These are phyloP conservation scores for Penicillium sp. DNA, from an alignment of 2,329 filamentous ascomycete genomes.

Conservation along the genomic window DNA sequence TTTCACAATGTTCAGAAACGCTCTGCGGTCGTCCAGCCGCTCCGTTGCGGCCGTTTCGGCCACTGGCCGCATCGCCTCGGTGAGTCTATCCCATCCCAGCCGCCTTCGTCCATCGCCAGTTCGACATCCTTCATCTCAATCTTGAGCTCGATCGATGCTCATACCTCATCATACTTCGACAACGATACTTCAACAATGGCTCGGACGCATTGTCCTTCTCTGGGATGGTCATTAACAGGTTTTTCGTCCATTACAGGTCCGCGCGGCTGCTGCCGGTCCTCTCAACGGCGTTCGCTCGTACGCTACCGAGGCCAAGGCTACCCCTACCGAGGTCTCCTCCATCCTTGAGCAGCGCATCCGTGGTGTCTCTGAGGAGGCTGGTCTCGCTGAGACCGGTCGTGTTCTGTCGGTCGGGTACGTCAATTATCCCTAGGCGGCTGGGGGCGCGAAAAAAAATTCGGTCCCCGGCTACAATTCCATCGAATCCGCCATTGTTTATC, in stretches of 20 bases:
- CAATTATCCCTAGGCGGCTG: constrained; percentile 17
- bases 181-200: constrained; percentile 21
- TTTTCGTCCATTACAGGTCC: constrained; percentile 61
- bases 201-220: constrained; percentile 29
- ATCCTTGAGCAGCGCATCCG: constrained; percentile 99
- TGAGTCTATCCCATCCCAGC: constrained; percentile 66
- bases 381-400: constrained; percentile 96
- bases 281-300: constrained; percentile 79
- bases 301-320: constrained; percentile 88
- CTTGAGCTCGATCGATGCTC: constrained; percentile 32
- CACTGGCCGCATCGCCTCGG: constrained; percentile 84
- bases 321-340: constrained; percentile 96
- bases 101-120: constrained; percentile 37
- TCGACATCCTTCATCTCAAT: constrained; percentile 33
- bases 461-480: constrained; percentile 27
- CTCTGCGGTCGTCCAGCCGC: constrained; percentile 94
- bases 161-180: constrained; percentile 24
- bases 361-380: constrained; percentile 94
- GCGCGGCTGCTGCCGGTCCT: constrained; percentile 78
- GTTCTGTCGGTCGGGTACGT: constrained; percentile 98
- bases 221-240: constrained; percentile 52
- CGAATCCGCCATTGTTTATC: constrained; percentile 20
- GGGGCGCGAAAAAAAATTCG: constrained; percentile 31
- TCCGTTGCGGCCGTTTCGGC: constrained; percentile 92
- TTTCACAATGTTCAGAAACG: constrained; percentile 91